Percentiles rank a stretch among this genome's conserved stretches.
These are phyloP conservation scores for Geoglossum glabrum DNA, from an alignment of 495 filamentous ascomycete species.

Conservation along the genomic window DNA sequence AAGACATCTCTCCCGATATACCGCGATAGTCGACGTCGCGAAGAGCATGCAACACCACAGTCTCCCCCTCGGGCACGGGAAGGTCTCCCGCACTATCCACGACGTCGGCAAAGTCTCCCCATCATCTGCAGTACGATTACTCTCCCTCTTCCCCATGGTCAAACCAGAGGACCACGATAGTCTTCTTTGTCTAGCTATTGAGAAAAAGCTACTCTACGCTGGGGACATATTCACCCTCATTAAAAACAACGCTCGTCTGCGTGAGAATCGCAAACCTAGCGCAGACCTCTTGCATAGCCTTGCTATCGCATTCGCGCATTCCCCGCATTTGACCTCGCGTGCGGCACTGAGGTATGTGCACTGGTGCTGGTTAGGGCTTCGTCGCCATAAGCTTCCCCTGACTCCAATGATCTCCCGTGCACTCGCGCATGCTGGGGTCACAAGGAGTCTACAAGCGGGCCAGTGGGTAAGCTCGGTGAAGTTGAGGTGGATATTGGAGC, in stretches of 20 bases:
- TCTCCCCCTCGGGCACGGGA: neutral
- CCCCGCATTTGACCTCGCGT: neutral
- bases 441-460: conserved; percentile 20
- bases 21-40: neutral
- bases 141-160: neutral
- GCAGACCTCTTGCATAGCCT: neutral
- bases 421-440: conserved; percentile 27
- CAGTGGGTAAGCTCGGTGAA: conserved; percentile 13
- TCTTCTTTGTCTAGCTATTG: neutral
- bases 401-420: conserved; percentile 22
- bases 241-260: neutral
- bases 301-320: conserved; percentile 2
- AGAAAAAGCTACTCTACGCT: neutral
- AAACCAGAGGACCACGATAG: neutral
- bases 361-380: conserved; percentile 22
- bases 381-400: conserved; percentile 21
- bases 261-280: neutral
- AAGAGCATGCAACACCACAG: neutral
- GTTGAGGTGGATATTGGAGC: conserved; percentile 21
- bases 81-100: neutral
- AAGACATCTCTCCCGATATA: neutral
- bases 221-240: neutral
- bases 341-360: conserved; percentile 21
- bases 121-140: neutral
- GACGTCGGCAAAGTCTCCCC: neutral